Percentiles rank a stretch among this genome's conserved stretches.
Evolutionary conservation across 2,329 filamentous ascomycete genomes (phyloP).

Genomic region (Pyrenophora graminea): DNA sequence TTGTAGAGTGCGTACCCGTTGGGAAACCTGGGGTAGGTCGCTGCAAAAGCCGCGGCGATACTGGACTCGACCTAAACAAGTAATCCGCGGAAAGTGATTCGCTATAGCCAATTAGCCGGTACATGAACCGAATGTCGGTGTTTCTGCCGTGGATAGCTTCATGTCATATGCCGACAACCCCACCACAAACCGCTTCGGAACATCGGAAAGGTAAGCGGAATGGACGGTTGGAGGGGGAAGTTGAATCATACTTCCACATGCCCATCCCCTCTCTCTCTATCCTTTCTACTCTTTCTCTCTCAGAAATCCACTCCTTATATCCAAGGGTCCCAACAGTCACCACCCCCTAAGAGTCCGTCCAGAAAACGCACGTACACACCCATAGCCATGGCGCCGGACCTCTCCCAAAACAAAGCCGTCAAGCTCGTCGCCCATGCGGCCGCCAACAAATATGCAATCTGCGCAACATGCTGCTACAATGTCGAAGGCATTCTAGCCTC

Average conservation of each 20-base stretch:
- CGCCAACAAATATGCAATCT: conserved; percentile 61
- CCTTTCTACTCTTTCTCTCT: neutral
- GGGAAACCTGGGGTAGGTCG: neutral
- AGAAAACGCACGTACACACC: neutral
- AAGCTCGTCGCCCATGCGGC: conserved; percentile 62
- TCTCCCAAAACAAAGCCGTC: conserved; percentile 49
- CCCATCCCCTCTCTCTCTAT: neutral
- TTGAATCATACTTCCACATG: conserved; percentile 5
- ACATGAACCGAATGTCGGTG: conserved; percentile 24
- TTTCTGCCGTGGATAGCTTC: conserved; percentile 15
- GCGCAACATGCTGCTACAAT: conserved; percentile 69
- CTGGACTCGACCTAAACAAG: neutral
- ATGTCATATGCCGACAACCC: conserved; percentile 20
- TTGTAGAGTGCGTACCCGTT: no score
- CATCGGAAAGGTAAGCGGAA: conserved; percentile 22
- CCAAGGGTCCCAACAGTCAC: no score
- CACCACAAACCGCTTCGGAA: conserved; percentile 17
- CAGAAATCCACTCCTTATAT: neutral
- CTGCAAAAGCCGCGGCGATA: conserved; percentile 5
- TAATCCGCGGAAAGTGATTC: neutral
- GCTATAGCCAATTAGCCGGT: conserved; percentile 15
- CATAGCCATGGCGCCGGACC: conserved; percentile 52
- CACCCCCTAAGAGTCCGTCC: no score
- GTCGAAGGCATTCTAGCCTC: conserved; percentile 72
- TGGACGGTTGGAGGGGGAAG: conserved; percentile 10